These are phyloP conservation scores for Hypoxylon intermedium DNA, from an alignment of 495 filamentous ascomycete genomes.

Conservation along the genomic window DNA sequence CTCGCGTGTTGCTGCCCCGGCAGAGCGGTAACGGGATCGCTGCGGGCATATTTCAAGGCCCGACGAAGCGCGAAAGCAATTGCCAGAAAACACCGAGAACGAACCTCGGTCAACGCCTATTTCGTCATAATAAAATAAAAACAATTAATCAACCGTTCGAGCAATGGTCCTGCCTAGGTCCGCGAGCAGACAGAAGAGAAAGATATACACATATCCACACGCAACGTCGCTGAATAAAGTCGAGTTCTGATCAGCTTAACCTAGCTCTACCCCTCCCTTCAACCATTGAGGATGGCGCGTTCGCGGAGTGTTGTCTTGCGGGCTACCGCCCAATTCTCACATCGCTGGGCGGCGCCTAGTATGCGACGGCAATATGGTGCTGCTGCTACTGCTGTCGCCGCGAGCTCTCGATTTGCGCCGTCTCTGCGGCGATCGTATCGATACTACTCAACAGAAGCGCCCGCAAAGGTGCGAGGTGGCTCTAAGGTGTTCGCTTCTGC, in stretches of 20 bases:
- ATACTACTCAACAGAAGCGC: slow-evolving; percentile 35
- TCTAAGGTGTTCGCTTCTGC: slow-evolving; percentile 64
- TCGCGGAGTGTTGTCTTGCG: slow-evolving; percentile 24
- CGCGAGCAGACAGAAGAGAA: slow-evolving; percentile 1
- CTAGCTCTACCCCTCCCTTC: slow-evolving; percentile 4
- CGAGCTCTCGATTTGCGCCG: not conserved
- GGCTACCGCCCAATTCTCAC: slow-evolving; percentile 31
- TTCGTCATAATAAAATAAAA: slow-evolving; percentile 28
- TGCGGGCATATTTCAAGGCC: slow-evolving; percentile 39
- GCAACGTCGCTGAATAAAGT: not conserved
- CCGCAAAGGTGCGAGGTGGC: slow-evolving; percentile 43
- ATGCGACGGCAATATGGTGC: slow-evolving; percentile 19
- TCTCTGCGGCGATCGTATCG: slow-evolving; percentile 10
- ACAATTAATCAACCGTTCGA: slow-evolving; percentile 8
- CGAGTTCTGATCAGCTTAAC: not conserved
- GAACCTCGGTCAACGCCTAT: slow-evolving; percentile 30
- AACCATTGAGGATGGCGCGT: slow-evolving; percentile 30
- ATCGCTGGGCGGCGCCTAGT: slow-evolving; percentile 30
- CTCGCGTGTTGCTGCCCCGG: slow-evolving; percentile 26
- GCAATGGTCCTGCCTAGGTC: not conserved
- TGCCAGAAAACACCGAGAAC: slow-evolving; percentile 13
- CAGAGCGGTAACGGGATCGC: slow-evolving; percentile 2
- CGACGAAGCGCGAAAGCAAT: slow-evolving; percentile 23
- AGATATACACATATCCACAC: not conserved
- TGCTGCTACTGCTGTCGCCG: not conserved